Conservation (phyloP, 164 flowering plant genomes). For the Chimonanthus salicifolius region DNA sequence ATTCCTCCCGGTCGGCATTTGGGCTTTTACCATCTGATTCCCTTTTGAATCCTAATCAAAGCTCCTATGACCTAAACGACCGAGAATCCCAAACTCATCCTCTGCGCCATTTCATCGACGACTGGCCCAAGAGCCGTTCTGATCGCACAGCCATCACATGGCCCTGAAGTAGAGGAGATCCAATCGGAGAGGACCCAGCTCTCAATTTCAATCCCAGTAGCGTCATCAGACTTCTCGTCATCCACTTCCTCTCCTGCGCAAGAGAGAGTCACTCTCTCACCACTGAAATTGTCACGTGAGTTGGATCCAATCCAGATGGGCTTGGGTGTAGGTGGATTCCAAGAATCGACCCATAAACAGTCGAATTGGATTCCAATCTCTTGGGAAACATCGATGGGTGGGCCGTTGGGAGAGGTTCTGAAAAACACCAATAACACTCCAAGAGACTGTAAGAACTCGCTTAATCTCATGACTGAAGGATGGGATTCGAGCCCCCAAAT, state of each 20-base stretch:
- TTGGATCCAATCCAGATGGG: conserved; percentile 57
- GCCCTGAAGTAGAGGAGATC: conserved; percentile 42
- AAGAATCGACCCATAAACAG: conserved; percentile 36
- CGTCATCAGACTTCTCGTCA: conserved; percentile 46
- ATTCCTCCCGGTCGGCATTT: conserved; percentile 35
- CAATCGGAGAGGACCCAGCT: conserved; percentile 70
- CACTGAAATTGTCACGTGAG: conserved; percentile 49
- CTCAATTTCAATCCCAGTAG: conserved; percentile 68
- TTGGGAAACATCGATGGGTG: conserved; percentile 78
- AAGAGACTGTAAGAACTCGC: conserved; percentile 31
- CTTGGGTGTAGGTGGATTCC: conserved; percentile 39
- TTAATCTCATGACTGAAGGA: conserved; percentile 57
- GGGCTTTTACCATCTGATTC: conserved; percentile 54
- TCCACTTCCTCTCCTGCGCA: conserved; percentile 50
- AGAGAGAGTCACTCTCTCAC: conserved; percentile 45
- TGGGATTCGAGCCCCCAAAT: conserved; percentile 55
- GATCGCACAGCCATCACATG: conserved; percentile 38
- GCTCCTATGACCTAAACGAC: conserved; percentile 25
- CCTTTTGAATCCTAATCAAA: conserved; percentile 38
- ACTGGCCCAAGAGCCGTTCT: conserved; percentile 56
- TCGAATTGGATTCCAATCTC: conserved; percentile 54
- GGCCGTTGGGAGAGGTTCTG: conserved; percentile 87
- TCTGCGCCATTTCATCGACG: conserved; percentile 54
- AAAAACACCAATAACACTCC: conserved; percentile 31
- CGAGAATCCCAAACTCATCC: conserved; percentile 39